Conservation (phyloP, 495 filamentous ascomycete species). For the Talaromyces adpressus region DNA sequence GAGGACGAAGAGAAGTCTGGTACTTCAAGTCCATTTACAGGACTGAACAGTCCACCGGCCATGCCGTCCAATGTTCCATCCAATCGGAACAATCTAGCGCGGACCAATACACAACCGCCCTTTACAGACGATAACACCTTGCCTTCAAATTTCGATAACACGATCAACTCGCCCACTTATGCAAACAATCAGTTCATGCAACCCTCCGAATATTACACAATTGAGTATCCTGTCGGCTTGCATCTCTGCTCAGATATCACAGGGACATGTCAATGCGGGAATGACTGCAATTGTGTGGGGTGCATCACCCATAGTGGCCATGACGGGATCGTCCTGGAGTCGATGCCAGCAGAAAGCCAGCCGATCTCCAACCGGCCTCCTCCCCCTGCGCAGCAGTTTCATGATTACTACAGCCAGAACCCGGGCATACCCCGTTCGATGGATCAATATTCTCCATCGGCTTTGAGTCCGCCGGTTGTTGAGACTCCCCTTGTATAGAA, state of each 20-base stretch:
- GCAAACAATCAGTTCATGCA: conserved; percentile 30
- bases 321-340: conserved; percentile 25
- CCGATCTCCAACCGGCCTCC: neutral
- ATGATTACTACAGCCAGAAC: neutral
- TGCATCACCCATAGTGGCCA: conserved; percentile 45
- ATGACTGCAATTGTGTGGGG: conserved; percentile 42
- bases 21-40: neutral
- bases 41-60: conserved; percentile 1
- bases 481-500: conserved; percentile 5
- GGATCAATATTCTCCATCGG: conserved; percentile 5
- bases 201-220: conserved; percentile 35
- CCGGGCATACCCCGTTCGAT: neutral
- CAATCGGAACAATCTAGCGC: neutral
- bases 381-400: neutral
- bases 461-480: conserved; percentile 5
- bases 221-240: conserved; percentile 38
- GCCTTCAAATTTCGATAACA: conserved; percentile 15
- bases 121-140: conserved; percentile 1
- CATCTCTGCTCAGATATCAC: conserved; percentile 33
- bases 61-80: neutral
- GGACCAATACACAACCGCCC: neutral
- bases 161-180: conserved; percentile 19
- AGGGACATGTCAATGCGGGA: conserved; percentile 44
- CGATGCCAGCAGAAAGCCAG: neutral
- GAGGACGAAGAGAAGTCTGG: conserved; percentile 16